Evolutionary conservation across 164 flowering plant species (phyloP).

Genomic region (Hamamelis virginiana): DNA sequence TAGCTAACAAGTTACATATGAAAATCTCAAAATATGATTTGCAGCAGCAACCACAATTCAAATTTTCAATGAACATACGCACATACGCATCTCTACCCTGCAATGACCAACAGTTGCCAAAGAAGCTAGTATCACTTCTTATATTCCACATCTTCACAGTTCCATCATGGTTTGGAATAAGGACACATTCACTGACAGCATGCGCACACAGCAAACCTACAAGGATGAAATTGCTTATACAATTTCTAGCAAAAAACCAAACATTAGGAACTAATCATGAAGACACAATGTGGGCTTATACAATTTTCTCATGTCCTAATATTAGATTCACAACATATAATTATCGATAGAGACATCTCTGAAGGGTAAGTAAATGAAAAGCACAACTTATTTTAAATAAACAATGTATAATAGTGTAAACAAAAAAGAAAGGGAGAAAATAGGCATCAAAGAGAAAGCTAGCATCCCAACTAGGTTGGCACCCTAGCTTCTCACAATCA

Average conservation of each 20-base stretch:
- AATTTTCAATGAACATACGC: constrained; percentile 19
- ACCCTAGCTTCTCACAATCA: too few species aligned
- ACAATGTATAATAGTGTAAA: too few species aligned
- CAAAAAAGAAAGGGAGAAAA: too few species aligned
- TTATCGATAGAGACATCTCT: too few species aligned
- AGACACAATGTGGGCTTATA: too few species aligned
- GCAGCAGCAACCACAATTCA: constrained; percentile 4
- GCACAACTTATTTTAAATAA: too few species aligned
- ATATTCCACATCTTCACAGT: constrained; percentile 99
- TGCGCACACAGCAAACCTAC: constrained; percentile 82
- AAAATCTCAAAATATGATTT: background rate
- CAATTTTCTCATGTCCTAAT: too few species aligned
- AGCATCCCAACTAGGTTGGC: too few species aligned
- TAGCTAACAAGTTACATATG: background rate
- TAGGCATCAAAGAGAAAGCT: too few species aligned
- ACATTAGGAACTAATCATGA: background rate
- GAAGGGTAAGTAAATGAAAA: too few species aligned
- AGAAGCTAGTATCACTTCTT: constrained; percentile 90
- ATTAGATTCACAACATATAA: too few species aligned
- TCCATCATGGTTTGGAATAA: constrained; percentile 96
- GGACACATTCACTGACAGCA: constrained; percentile 95
- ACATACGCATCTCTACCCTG: constrained; percentile 96
- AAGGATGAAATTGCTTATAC: constrained; percentile 2
- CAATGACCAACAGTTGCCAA: constrained; percentile 97
- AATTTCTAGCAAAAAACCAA: too few species aligned